A percentile compares a stretch with the other conserved stretches of the same genome.
phyloP scores from a whole-genome alignment of 345 rosid genomes.

The Turritis glabra region DNA sequence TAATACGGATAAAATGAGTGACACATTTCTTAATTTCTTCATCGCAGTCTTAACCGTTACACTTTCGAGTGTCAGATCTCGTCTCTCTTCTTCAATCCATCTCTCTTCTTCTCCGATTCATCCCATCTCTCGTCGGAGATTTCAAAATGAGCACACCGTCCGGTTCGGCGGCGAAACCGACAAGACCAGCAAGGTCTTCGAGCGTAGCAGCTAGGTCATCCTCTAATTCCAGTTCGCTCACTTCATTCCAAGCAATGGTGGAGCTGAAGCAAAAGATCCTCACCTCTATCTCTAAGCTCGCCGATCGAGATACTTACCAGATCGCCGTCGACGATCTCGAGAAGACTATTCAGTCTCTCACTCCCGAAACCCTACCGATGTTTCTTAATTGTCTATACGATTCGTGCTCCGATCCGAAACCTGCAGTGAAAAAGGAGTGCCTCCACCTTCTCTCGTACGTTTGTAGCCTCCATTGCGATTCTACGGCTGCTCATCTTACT shows the following conservation, averaged over 20 bases:
- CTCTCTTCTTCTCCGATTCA: slow-evolving; percentile 18
- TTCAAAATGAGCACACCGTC: no score
- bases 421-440: slow-evolving; percentile 86
- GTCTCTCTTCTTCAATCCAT: neutral
- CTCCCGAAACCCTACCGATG: slow-evolving; percentile 82
- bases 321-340: slow-evolving; percentile 95
- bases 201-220: slow-evolving; percentile 41
- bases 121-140: neutral
- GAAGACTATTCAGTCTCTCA: slow-evolving; percentile 60
- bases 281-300: slow-evolving; percentile 83
- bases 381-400: slow-evolving; percentile 86
- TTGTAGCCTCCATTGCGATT: slow-evolving; percentile 64
- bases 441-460: slow-evolving; percentile 63
- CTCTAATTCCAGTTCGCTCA: slow-evolving; percentile 56
- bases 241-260: slow-evolving; percentile 91
- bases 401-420: slow-evolving; percentile 80
- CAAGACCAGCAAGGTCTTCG: slow-evolving; percentile 44
- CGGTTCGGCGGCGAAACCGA: slow-evolving; percentile 44
- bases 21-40: neutral
- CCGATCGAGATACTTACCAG: slow-evolving; percentile 95
- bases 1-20: neutral
- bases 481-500: slow-evolving; percentile 66
- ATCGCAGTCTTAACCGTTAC: slow-evolving; percentile 27
- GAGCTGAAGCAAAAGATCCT: slow-evolving; percentile 88
- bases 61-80: slow-evolving; percentile 35